phyloP scores from a whole-genome alignment of 257 asterid genomes.

The Solanum boliviense region DNA sequence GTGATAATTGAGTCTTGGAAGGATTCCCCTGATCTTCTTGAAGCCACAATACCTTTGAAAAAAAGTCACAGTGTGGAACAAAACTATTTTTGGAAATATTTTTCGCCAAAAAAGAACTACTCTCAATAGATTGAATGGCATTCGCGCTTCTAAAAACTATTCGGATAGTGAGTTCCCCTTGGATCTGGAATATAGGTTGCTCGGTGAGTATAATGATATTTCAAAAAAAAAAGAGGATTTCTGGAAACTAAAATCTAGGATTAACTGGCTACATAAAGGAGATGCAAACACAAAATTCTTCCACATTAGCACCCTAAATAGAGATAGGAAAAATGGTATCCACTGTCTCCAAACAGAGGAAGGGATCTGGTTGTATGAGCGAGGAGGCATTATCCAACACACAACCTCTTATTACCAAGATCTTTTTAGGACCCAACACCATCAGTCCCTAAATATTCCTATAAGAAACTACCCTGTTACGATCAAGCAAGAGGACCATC shows the following conservation, averaged over 20 bases:
- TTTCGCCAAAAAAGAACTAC: no score
- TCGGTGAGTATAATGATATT: not conserved
- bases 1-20: not conserved
- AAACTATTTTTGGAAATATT: no score
- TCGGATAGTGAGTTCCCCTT: not conserved
- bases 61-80: not conserved
- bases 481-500: not conserved
- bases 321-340: not conserved
- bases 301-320: not conserved
- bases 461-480: rapidly evolving
- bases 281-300: not conserved
- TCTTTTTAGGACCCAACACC: no score
- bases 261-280: not conserved
- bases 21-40: not conserved
- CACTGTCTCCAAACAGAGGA: not conserved
- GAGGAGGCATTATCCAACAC: not conserved
- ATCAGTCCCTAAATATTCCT: no score
- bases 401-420: not conserved
- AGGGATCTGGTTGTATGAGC: rapidly evolving
- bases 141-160: not conserved
- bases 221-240: not conserved
- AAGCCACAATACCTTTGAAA: not conserved
- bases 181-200: not conserved
- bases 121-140: not conserved
- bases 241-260: not conserved